Conservation (phyloP, 345 rosid genomes). For the Physaria fendleri region DNA sequence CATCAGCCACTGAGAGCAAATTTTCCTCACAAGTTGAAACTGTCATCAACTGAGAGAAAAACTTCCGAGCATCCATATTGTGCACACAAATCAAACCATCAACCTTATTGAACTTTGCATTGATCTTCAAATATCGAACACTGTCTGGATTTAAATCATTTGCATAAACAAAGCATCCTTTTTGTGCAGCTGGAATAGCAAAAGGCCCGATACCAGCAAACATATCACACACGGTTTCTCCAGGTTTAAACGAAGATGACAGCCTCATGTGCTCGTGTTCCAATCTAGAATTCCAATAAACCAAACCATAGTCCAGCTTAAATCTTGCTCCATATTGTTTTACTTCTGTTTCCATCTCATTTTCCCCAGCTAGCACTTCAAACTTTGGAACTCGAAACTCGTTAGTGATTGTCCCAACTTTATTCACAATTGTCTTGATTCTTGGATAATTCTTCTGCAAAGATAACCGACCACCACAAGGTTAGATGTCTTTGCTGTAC, state of each 20-base stretch:
- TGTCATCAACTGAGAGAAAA: slow-evolving; percentile 51
- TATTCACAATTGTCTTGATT: slow-evolving; percentile 76
- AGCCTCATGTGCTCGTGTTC: slow-evolving; percentile 89
- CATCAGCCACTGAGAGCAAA: slow-evolving; percentile 32
- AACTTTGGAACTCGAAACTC: slow-evolving; percentile 93
- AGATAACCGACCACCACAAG: not conserved
- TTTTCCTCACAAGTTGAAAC: slow-evolving; percentile 35
- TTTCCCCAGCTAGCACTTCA: slow-evolving; percentile 85
- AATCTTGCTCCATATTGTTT: slow-evolving; percentile 89
- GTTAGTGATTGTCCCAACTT: slow-evolving; percentile 72
- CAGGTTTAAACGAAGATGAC: slow-evolving; percentile 62
- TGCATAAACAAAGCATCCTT: slow-evolving; percentile 85
- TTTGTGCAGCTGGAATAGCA: slow-evolving; percentile 89
- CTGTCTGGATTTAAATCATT: slow-evolving; percentile 89
- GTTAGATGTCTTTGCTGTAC: slow-evolving; percentile 1
- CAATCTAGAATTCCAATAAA: slow-evolving; percentile 94
- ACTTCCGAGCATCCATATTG: slow-evolving; percentile 91
- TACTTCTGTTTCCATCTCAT: slow-evolving; percentile 78
- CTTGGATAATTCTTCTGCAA: slow-evolving; percentile 84
- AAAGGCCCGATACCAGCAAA: slow-evolving; percentile 97
- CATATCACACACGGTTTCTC: slow-evolving; percentile 90
- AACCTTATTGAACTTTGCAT: slow-evolving; percentile 82
- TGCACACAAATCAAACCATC: slow-evolving; percentile 49
- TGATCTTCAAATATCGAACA: slow-evolving; percentile 64
- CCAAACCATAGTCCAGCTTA: slow-evolving; percentile 80